Evolutionary conservation across 257 asterid genomes (phyloP).

Genomic region (Solanum medicagineum): DNA sequence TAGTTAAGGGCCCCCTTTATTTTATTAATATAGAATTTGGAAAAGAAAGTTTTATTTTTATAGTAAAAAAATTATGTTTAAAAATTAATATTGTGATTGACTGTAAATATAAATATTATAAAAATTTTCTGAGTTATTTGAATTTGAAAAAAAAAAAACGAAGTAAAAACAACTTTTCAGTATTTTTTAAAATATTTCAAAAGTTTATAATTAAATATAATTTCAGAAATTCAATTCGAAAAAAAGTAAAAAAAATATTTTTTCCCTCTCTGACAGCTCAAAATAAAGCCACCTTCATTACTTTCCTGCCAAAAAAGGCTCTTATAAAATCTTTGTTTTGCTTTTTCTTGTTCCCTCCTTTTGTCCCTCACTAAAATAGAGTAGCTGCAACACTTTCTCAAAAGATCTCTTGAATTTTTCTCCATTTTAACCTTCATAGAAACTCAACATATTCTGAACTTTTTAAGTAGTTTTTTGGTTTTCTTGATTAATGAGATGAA

Average conservation of each 20-base stretch:
- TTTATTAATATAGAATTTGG: too few species aligned
- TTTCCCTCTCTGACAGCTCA: slow-evolving; percentile 16
- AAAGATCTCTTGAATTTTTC: background rate
- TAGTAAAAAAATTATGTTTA: background rate
- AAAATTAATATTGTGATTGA: background rate
- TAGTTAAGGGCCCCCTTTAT: too few species aligned
- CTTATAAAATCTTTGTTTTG: background rate
- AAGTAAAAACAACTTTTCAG: background rate
- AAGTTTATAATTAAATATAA: background rate
- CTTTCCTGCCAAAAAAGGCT: slow-evolving; percentile 12
- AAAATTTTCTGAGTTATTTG: background rate
- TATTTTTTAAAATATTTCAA: background rate
- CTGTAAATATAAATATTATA: background rate
- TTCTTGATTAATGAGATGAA: background rate
- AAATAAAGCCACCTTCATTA: slow-evolving; percentile 8
- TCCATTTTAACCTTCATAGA: background rate
- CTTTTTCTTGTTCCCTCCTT: slow-evolving; percentile 3
- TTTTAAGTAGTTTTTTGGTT: background rate
- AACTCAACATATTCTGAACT: background rate
- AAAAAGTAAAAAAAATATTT: too few species aligned
- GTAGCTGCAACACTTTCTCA: background rate
- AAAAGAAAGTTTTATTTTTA: too few species aligned
- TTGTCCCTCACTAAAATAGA: background rate
- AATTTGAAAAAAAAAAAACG: background rate
- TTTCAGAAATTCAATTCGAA: background rate